A percentile compares a stretch with the other conserved stretches of the same genome.
Evolutionary conservation across 495 filamentous ascomycete species (phyloP).

Genomic region (Hypoxylon rickii): DNA sequence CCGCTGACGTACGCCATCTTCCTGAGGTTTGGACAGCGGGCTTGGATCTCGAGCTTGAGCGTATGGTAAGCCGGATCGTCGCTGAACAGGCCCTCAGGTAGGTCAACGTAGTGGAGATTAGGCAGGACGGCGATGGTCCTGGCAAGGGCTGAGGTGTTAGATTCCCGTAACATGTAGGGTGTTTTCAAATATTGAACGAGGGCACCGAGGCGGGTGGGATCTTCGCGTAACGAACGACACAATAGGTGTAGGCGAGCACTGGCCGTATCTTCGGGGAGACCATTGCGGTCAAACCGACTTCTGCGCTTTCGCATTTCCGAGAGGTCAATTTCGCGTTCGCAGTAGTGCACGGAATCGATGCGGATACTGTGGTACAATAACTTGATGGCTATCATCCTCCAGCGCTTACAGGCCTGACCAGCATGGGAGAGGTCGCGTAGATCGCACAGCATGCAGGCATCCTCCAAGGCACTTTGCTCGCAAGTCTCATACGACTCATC

Average conservation of each 20-base stretch:
- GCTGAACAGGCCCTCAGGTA: slow-evolving; percentile 83
- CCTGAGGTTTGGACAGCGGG: slow-evolving; percentile 77
- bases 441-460: slow-evolving; percentile 95
- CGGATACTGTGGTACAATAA: slow-evolving; percentile 86
- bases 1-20: slow-evolving; percentile 86
- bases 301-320: slow-evolving; percentile 75
- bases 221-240: slow-evolving; percentile 78
- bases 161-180: slow-evolving; percentile 96
- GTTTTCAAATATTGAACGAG: slow-evolving; percentile 80
- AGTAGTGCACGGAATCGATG: slow-evolving; percentile 95
- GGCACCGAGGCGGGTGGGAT: slow-evolving; percentile 62
- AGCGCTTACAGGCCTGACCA: slow-evolving; percentile 71
- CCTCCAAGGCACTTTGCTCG: slow-evolving; percentile 78
- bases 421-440: slow-evolving; percentile 87
- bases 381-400: slow-evolving; percentile 61
- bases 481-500: slow-evolving; percentile 80
- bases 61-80: slow-evolving; percentile 76
- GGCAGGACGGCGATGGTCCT: slow-evolving; percentile 83
- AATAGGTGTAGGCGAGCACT: slow-evolving; percentile 76
- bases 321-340: slow-evolving; percentile 79
- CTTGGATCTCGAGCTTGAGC: slow-evolving; percentile 81
- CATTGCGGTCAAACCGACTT: slow-evolving; percentile 75
- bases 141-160: slow-evolving; percentile 80
- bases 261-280: slow-evolving; percentile 76
- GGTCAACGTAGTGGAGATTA: slow-evolving; percentile 85